Evolutionary conservation across 2,329 filamentous ascomycete species (phyloP).

Genomic region (Niveomyces coronatus): DNA sequence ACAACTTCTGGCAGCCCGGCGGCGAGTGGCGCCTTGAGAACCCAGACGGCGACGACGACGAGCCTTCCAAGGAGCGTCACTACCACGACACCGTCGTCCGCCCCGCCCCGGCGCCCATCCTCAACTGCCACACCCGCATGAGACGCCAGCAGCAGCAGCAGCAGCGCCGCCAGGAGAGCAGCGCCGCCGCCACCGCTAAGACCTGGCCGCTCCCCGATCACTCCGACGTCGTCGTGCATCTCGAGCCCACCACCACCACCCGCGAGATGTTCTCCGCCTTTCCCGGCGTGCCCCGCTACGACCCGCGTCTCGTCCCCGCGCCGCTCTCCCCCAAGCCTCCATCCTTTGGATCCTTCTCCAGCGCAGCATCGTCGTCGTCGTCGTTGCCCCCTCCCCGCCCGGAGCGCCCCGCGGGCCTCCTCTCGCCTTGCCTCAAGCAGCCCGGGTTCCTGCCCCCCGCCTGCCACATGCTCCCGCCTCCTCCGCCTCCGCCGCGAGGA

Average conservation of each 20-base stretch:
- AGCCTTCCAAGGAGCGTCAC: conserved; percentile 15
- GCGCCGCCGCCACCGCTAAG: no score
- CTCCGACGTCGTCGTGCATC: conserved; percentile 19
- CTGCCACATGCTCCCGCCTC: no score
- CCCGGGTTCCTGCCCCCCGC: no score
- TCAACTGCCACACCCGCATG: no score
- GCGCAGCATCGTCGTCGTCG: neutral
- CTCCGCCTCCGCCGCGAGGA: no score
- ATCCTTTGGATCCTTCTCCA: conserved; percentile 1
- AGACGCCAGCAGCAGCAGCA: no score
- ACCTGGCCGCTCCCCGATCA: no score
- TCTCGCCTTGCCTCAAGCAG: conserved; percentile 15
- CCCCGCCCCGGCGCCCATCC: no score
- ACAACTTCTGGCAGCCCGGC: conserved; percentile 35
- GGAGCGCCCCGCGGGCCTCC: conserved; percentile 17
- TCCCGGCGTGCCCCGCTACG: conserved; percentile 18
- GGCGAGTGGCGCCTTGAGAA: conserved; percentile 8
- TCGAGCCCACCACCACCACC: conserved; percentile 11
- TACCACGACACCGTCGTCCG: conserved; percentile 21
- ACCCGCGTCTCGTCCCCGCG: neutral
- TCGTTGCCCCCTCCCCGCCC: conserved; percentile 19
- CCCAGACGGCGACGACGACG: conserved; percentile 10
- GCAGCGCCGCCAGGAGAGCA: no score
- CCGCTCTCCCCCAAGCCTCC: conserved; percentile 1
- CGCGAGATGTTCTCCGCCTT: conserved; percentile 31